A percentile compares a stretch with the other conserved stretches of the same genome.
Conservation (phyloP, 371 early-diverging fungal genomes). For the Umbelopsis sp. region DNA sequence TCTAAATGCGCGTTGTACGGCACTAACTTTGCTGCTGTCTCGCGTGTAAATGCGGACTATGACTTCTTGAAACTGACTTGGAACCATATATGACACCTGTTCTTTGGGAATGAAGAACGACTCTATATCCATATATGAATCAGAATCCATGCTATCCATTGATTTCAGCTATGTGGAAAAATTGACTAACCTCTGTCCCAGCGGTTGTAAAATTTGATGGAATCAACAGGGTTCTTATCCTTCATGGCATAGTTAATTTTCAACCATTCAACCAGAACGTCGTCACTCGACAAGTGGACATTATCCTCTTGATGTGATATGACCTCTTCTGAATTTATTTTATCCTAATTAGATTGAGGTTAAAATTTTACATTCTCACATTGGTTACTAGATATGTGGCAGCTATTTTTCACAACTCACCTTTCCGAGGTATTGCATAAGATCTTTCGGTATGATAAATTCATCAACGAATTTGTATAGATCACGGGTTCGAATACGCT, state of each 20-base stretch:
- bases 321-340: constrained; percentile 60
- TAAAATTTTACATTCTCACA: neutral
- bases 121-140: constrained; percentile 23
- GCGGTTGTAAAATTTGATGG: constrained; percentile 75
- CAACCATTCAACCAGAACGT: constrained; percentile 76
- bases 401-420: neutral
- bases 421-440: constrained; percentile 22
- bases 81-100: constrained; percentile 75
- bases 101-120: constrained; percentile 71
- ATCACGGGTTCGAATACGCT: constrained; percentile 73
- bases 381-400: too few relatives aligned
- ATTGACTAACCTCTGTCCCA: neutral
- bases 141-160: neutral
- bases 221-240: constrained; percentile 85
- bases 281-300: constrained; percentile 58
- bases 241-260: constrained; percentile 84
- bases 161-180: neutral
- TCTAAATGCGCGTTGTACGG: constrained; percentile 64
- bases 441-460: constrained; percentile 68
- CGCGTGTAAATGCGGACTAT: constrained; percentile 71
- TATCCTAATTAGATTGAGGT: constrained; percentile 29
- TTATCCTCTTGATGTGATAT: constrained; percentile 58
- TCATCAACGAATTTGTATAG: constrained; percentile 92
- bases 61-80: constrained; percentile 72
- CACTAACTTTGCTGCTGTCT: constrained; percentile 57